Evolutionary conservation across 208 protist genomes (phyloP), one percentile per base, ranked within the genome.

Genomic region (Wallacemonas sp.): DNA sequence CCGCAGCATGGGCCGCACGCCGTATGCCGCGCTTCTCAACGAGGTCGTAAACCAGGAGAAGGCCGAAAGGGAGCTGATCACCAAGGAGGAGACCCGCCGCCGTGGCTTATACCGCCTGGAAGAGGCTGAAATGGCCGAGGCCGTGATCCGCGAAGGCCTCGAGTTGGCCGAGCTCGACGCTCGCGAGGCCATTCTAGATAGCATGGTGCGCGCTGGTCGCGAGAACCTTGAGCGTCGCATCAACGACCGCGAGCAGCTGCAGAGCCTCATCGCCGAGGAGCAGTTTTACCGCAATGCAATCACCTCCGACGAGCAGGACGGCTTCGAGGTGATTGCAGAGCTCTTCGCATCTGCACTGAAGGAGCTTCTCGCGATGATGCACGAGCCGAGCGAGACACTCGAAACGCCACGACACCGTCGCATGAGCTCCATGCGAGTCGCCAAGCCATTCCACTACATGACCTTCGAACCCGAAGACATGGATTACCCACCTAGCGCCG

Each of bases 361-460:
- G 72, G 72, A 82, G 21, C 34, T 89, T 1, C 61, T 91, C 14
- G 28, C 64, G 17, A 61, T 36, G 46, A 41, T 73, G 51, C 55
- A 75, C 27, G 70, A 60, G 41, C 39, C 26, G 9, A 47, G 5
- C 31, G 79, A 85, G 22, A 70, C 72, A 4, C 62, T 73, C 21
- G 68, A 77, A 17, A 42, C 62, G 39, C 60, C 55, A n/a, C 86
- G 84, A 38, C 82, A 81, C 24, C 80, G 82, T 46, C 68, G 75
- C 39, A 39, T 77, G 19, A 74, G 69, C 59, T 78, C 73, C 15
- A 72, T 65, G 60, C 84, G 88, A 1, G 61, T 74, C 46, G 78
- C 83, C 19, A 94, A 94, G 70, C 61, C 72, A 2, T 94, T 94
- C 65, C 88, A 94, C 75, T 94, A 94, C 77, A 90, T 94, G 81